These are phyloP conservation scores for Westerdykella sp. DNA, from an alignment of 2,329 filamentous ascomycete genomes.

Conservation along the genomic window DNA sequence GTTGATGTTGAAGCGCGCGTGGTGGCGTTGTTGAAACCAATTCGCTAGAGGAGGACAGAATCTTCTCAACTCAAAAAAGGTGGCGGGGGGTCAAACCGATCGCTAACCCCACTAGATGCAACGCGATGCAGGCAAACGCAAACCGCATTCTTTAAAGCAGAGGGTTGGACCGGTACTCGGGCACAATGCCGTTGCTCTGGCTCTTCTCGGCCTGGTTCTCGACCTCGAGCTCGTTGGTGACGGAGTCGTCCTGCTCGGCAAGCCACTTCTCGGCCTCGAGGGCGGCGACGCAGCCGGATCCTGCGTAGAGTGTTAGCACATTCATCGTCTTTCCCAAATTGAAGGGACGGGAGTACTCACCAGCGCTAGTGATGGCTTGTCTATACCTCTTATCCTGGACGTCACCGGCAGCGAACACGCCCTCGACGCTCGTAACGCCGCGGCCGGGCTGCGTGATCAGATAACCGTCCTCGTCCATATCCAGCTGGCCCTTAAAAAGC, in stretches of 20 bases:
- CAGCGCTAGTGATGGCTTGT: slow-evolving; percentile 95
- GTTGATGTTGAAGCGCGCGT: too few relatives aligned
- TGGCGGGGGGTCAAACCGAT: too few relatives aligned
- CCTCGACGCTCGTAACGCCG: slow-evolving; percentile 77
- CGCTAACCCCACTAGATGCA: too few relatives aligned
- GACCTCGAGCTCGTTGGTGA: slow-evolving; percentile 42
- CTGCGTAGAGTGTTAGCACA: slow-evolving; percentile 41
- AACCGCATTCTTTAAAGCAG: slow-evolving; percentile 45
- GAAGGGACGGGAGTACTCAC: slow-evolving; percentile 53
- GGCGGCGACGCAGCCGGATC: slow-evolving; percentile 90
- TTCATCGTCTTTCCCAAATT: too few relatives aligned
- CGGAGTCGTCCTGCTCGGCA: slow-evolving; percentile 61
- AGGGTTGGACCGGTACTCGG: slow-evolving; percentile 60
- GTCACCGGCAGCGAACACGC: slow-evolving; percentile 93
- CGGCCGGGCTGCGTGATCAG: slow-evolving; percentile 84
- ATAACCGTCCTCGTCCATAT: slow-evolving; percentile 86
- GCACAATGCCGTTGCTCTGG: slow-evolving; percentile 49
- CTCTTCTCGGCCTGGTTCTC: slow-evolving; percentile 47
- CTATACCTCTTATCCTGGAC: slow-evolving; percentile 98
- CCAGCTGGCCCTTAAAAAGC: slow-evolving; percentile 85
- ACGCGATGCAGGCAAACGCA: too few relatives aligned
- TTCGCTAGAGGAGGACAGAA: too few relatives aligned
- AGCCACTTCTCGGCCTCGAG: slow-evolving; percentile 94
- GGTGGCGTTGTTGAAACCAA: too few relatives aligned
- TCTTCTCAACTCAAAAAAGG: too few relatives aligned